Evolutionary conservation across 495 filamentous ascomycete genomes (phyloP).

Genomic region (Podospora fimiseda): DNA sequence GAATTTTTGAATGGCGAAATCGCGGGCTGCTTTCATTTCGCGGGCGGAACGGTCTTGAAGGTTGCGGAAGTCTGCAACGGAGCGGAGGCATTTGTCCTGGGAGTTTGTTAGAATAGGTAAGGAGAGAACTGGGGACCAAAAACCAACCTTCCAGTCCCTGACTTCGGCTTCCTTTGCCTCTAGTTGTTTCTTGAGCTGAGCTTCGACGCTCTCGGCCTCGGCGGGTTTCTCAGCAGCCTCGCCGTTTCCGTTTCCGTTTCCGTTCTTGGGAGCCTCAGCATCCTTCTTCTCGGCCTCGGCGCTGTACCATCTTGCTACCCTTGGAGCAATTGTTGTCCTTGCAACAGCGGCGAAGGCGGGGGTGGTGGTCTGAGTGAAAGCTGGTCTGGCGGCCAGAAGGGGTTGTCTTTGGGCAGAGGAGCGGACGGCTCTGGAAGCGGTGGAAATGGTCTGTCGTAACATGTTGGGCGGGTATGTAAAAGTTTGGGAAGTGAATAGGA

Average conservation of each 20-base stretch:
- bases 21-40: constrained; percentile 75
- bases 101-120: constrained; percentile 3
- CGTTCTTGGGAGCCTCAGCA: constrained; percentile 28
- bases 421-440: constrained; percentile 34
- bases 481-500: constrained; percentile 1
- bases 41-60: constrained; percentile 91
- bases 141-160: constrained; percentile 74
- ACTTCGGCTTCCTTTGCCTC: constrained; percentile 80
- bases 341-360: constrained; percentile 19
- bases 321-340: constrained; percentile 21
- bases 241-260: constrained; percentile 19
- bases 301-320: constrained; percentile 44
- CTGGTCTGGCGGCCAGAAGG: constrained; percentile 16
- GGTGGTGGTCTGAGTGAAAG: constrained; percentile 23
- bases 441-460: constrained; percentile 38
- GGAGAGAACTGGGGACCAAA: neutral
- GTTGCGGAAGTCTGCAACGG: constrained; percentile 93
- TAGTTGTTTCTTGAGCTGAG: constrained; percentile 56
- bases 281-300: constrained; percentile 29
- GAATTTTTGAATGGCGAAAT: constrained; percentile 93
- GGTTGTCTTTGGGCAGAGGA: constrained; percentile 23
- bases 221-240: constrained; percentile 30
- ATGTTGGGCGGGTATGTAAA: constrained; percentile 26
- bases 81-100: constrained; percentile 88
- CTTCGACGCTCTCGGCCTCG: constrained; percentile 26